Percentiles rank a stretch among this genome's conserved stretches.
Conservation (phyloP, 257 asterid genomes). For the Solanum corneliomulleri region DNA sequence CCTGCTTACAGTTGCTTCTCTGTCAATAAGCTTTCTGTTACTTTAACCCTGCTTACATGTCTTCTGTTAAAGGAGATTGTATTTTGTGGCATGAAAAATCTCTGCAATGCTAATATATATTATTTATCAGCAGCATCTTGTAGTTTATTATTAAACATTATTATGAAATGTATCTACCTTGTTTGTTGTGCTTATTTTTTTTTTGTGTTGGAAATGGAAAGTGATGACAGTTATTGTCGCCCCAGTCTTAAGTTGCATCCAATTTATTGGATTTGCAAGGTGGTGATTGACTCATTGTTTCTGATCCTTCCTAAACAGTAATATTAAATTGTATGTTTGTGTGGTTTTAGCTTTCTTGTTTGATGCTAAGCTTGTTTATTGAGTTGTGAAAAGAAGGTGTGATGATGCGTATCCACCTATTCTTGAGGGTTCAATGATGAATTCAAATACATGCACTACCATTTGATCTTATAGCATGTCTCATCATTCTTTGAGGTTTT, state of each 20-base stretch:
- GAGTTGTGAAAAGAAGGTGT: background rate
- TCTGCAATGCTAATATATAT: background rate
- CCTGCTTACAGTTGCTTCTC: slow-evolving; percentile 27
- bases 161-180: background rate
- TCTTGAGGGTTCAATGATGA: slow-evolving; percentile 58
- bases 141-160: background rate
- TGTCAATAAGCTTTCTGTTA: slow-evolving; percentile 27
- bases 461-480: slow-evolving; percentile 46
- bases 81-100: background rate
- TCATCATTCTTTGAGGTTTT: background rate
- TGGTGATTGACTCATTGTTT: slow-evolving; percentile 26
- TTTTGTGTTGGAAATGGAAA: background rate
- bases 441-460: slow-evolving; percentile 58
- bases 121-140: background rate
- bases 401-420: slow-evolving; percentile 42
- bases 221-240: slow-evolving; percentile 35
- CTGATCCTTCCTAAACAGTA: slow-evolving; percentile 11
- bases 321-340: background rate
- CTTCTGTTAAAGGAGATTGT: background rate
- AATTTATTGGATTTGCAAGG: slow-evolving; percentile 1
- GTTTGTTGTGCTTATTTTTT: background rate
- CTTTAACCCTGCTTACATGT: slow-evolving; percentile 15
- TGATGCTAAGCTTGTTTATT: background rate
- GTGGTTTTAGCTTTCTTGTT: background rate
- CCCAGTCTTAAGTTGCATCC: slow-evolving; percentile 37